Base-by-base conservation (phyloP, 495 filamentous ascomycete genomes). In the Penicillium maclennaniae region DNA sequence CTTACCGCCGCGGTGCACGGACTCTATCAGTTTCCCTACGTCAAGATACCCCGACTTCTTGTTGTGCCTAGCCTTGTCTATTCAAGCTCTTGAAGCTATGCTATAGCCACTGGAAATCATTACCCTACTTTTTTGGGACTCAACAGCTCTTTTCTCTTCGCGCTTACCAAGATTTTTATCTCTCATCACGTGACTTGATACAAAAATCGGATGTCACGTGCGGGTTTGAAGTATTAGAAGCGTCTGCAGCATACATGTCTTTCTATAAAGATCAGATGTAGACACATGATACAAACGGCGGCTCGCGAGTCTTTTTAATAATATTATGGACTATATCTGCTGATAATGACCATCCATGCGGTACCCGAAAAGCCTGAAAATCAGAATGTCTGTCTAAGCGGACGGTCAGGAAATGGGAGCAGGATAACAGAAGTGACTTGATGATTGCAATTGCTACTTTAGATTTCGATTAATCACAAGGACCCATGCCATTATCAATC, bases 1-100 rank as follows among this genome's bases (percentile, higher is more conserved):
- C 71, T 74, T 75, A 73, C 65, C 65, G 66, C 58, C 59, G 63
- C 51, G 56, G 61, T 61, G 58, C 62, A 66, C 63, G 61, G 61
- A 66, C 60, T 27, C 41, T 47, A 51, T 49, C 4, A 17, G 23
- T 40, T 40, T 21, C 40, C 40, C 26, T 43, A 25, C 39, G 26
- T 43, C 9, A 16, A 23, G 16, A 4, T 43, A 47, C n/a, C 8
- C 37, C 23, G 20, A 14, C 19, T 17, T 42, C 39, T 19, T 40
- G 38, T 12, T 34, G 1, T 34, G 10, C 10, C 10, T 34, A 34
- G 31, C 14, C 10, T 14, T 34, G 31, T 14, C 31, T 34, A 14
- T 14, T 12, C 2, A 3, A 34, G 3, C 15, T 23, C 23, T 34
- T 31, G 7, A 34, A 12, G 8, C 4, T 34, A 14, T 34, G 10